Evolutionary conservation across 2,329 filamentous ascomycete species (phyloP).

Genomic region (Nothopassalora personata): DNA sequence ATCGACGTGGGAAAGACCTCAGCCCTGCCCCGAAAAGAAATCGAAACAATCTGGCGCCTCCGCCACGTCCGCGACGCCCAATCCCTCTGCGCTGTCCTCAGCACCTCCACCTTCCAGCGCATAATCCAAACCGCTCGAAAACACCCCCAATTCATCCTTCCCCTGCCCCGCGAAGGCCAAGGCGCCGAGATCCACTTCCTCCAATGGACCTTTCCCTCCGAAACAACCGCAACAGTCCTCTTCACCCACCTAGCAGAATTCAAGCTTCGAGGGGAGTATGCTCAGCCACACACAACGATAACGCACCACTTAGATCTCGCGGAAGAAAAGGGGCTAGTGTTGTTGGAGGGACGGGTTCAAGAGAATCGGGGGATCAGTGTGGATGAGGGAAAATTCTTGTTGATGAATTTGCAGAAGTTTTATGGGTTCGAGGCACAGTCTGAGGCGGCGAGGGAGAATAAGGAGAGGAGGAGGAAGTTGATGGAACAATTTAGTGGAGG

Average conservation of each 20-base stretch:
- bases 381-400: slow-evolving; percentile 80
- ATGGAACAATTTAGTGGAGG: slow-evolving; percentile 78
- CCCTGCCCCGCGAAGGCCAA: slow-evolving; percentile 61
- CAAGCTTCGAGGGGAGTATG: slow-evolving; percentile 84
- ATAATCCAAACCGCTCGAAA: slow-evolving; percentile 66
- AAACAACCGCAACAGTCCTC: slow-evolving; percentile 57
- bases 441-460: slow-evolving; percentile 63
- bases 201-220: slow-evolving; percentile 87
- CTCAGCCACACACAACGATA: slow-evolving; percentile 85
- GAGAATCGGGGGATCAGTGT: slow-evolving; percentile 70
- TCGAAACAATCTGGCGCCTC: slow-evolving; percentile 84
- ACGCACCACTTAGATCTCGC: slow-evolving; percentile 85
- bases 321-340: slow-evolving; percentile 67
- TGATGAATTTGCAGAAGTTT: slow-evolving; percentile 92
- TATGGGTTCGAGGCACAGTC: slow-evolving; percentile 60
- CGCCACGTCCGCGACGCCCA: slow-evolving; percentile 68
- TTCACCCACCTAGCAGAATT: slow-evolving; percentile 94
- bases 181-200: slow-evolving; percentile 93
- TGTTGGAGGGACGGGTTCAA: slow-evolving; percentile 78
- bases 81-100: slow-evolving; percentile 79
- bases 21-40: slow-evolving; percentile 69
- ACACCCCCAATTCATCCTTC: slow-evolving; percentile 86
- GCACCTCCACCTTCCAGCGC: slow-evolving; percentile 63
- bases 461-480: slow-evolving; percentile 63
- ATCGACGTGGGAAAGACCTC: slow-evolving; percentile 76